Percentiles rank a stretch among this genome's conserved stretches.
phyloP scores from a whole-genome alignment of 306 rosid genomes.

The Fragaria vesca region DNA sequence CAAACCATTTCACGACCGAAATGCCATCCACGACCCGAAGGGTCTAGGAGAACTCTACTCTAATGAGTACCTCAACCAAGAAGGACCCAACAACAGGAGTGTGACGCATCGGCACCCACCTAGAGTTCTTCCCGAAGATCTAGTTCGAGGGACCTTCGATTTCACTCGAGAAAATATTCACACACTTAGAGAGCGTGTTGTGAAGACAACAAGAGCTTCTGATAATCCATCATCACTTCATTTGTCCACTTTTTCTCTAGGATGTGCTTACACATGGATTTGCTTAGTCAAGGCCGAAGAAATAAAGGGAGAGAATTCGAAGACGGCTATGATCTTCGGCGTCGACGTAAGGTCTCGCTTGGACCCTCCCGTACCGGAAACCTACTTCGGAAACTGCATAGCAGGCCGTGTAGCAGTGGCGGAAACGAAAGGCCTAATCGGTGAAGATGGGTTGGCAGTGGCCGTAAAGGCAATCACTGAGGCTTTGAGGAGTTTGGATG shows the following conservation, averaged over 20 bases:
- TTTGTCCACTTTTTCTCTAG: constrained; percentile 17
- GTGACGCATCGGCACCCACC: background rate
- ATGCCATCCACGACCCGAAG: background rate
- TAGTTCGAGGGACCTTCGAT: background rate
- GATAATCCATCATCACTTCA: background rate
- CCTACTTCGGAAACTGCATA: constrained; percentile 30
- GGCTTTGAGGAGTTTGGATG: constrained; percentile 14
- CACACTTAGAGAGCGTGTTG: background rate
- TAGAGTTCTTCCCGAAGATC: background rate
- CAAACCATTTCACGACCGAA: constrained; percentile 13
- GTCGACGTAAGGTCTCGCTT: constrained; percentile 15
- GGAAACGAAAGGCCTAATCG: constrained; percentile 8
- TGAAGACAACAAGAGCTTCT: background rate
- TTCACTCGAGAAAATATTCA: background rate
- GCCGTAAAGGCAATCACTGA: constrained; percentile 19
- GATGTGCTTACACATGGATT: constrained; percentile 19
- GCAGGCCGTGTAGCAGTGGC: background rate
- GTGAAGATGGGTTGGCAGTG: constrained; percentile 8
- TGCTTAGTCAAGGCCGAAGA: constrained; percentile 21
- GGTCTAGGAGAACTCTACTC: background rate
- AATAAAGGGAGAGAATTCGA: background rate
- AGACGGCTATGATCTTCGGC: background rate
- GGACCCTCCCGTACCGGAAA: constrained; percentile 20
- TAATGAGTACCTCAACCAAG: background rate
- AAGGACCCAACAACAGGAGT: constrained; percentile 12